Evolutionary conservation across 805 yeast species (phyloP).

Genomic region (Saccharomycopsis olivae): DNA sequence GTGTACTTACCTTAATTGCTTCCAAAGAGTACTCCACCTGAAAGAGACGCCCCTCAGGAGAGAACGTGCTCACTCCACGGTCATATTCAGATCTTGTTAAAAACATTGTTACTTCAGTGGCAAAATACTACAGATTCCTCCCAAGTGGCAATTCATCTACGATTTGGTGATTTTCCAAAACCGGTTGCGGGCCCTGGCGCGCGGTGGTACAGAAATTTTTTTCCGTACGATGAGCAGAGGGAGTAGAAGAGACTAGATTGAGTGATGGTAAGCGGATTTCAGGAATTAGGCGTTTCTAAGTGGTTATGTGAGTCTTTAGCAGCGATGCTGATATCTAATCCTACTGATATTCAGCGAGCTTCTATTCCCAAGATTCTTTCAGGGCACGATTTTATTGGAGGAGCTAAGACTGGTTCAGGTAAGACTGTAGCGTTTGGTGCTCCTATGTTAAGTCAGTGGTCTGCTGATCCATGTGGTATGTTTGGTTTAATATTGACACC

Average conservation of each 20-base stretch:
- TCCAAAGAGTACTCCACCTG: slow-evolving; percentile 97
- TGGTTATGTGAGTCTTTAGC: slow-evolving; percentile 75
- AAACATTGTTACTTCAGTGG: slow-evolving; percentile 69
- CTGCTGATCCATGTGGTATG: slow-evolving; percentile 89
- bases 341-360: slow-evolving; percentile 78
- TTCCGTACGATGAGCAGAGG: too few species aligned
- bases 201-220: too few species aligned
- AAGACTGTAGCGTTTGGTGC: slow-evolving; percentile 95
- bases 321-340: slow-evolving; percentile 73
- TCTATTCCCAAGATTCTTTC: slow-evolving; percentile 80
- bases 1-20: slow-evolving; percentile 79
- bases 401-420: slow-evolving; percentile 97
- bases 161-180: too few species aligned
- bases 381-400: slow-evolving; percentile 90
- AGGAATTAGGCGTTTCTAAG: slow-evolving; percentile 62
- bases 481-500: slow-evolving; percentile 88
- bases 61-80: slow-evolving; percentile 96
- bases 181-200: too few species aligned
- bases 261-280: slow-evolving; percentile 37
- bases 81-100: slow-evolving; percentile 99
- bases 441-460: slow-evolving; percentile 94
- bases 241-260: too few species aligned
- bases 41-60: slow-evolving; percentile 97
- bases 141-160: too few species aligned
- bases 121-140: too few species aligned